Conservation (phyloP, 768 basidiomycete genomes). For the Cystoderma amianthinum region DNA sequence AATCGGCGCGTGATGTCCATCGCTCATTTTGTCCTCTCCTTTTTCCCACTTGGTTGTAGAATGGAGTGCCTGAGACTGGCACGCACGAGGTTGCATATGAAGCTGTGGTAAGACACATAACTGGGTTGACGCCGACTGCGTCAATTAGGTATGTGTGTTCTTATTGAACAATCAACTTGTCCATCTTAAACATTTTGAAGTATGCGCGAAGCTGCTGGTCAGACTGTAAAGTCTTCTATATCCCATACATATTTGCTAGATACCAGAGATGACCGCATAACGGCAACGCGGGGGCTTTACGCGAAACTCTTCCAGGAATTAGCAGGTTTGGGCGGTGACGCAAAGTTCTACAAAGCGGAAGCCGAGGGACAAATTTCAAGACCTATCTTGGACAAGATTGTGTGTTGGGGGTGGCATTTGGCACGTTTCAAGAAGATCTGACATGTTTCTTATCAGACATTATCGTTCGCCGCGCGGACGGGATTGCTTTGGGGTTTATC, state of each 20-base stretch:
- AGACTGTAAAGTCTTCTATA: conserved; percentile 74
- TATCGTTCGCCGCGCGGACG: conserved; percentile 66
- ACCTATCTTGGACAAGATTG: conserved; percentile 47
- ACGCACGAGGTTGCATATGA: conserved; percentile 84
- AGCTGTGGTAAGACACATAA: conserved; percentile 69
- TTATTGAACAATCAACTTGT: not conserved
- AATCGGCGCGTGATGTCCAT: not conserved
- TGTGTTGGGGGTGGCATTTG: conserved; percentile 23
- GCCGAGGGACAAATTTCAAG: conserved; percentile 59
- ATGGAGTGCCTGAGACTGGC: conserved; percentile 28
- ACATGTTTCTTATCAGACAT: conserved; percentile 36
- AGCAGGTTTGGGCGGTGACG: conserved; percentile 81
- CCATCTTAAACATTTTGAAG: conserved; percentile 26
- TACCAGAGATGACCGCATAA: conserved; percentile 65
- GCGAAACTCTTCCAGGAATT: conserved; percentile 60
- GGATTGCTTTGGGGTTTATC: conserved; percentile 65
- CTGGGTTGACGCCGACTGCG: conserved; percentile 64
- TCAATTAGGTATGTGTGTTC: conserved; percentile 62
- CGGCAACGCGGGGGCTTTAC: conserved; percentile 56
- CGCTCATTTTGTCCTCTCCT: conserved; percentile 8
- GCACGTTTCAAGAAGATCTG: not conserved
- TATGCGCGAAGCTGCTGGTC: conserved; percentile 79
- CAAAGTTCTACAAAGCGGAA: conserved; percentile 68
- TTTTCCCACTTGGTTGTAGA: conserved; percentile 22
- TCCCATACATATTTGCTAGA: conserved; percentile 74